Evolutionary conservation across 2,329 filamentous ascomycete species (phyloP).

Genomic region (Claviceps spartinae): DNA sequence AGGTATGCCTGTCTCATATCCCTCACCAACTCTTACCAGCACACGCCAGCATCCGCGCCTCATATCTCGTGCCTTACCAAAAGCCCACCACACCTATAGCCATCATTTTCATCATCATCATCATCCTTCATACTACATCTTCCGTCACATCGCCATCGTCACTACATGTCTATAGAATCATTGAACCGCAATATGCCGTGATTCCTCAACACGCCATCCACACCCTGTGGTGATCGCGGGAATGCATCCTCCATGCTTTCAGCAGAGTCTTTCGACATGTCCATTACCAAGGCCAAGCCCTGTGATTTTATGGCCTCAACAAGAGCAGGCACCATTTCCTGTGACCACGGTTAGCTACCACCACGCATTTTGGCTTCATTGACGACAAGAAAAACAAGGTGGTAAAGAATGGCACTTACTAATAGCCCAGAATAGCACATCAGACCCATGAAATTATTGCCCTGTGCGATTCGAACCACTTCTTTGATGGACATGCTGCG

Average conservation of each 20-base stretch:
- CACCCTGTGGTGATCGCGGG: slow-evolving; percentile 57
- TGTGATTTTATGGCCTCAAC: slow-evolving; percentile 91
- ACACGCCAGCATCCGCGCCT: background rate
- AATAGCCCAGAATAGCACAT: slow-evolving; percentile 79
- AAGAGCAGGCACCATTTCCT: slow-evolving; percentile 88
- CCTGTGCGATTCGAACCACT: slow-evolving; percentile 79
- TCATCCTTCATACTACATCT: background rate
- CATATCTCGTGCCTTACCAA: background rate
- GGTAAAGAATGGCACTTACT: slow-evolving; percentile 37
- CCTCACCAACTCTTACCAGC: background rate
- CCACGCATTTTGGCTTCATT: background rate
- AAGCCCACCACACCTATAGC: too few species aligned
- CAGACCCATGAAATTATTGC: slow-evolving; percentile 96
- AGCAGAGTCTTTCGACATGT: slow-evolving; percentile 53
- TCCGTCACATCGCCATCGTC: background rate
- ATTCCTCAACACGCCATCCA: slow-evolving; percentile 74
- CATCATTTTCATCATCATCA: background rate
- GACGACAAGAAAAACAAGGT: background rate
- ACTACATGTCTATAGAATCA: slow-evolving; percentile 67
- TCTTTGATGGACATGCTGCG: slow-evolving; percentile 84
- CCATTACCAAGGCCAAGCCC: slow-evolving; percentile 80
- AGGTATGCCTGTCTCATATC: background rate
- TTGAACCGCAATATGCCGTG: slow-evolving; percentile 88
- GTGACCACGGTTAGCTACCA: background rate
- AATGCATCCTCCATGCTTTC: slow-evolving; percentile 35